These are phyloP conservation scores for Elongisporangium anandrum DNA, from an alignment of 352 stramenopile species.

Conservation along the genomic window DNA sequence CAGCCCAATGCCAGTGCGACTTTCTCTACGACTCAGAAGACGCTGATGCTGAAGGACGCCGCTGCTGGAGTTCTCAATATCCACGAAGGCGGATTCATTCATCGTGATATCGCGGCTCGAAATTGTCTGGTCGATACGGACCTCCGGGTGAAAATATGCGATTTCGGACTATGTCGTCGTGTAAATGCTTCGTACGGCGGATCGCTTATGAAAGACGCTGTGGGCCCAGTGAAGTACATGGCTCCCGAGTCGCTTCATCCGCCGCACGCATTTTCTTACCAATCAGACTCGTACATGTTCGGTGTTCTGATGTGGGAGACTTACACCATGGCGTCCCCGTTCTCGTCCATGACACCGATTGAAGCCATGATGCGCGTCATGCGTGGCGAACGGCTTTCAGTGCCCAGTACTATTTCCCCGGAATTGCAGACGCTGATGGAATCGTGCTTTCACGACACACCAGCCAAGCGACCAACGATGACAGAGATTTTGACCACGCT, in stretches of 20 bases:
- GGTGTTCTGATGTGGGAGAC: conserved; percentile 84
- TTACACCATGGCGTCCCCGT: conserved; percentile 49
- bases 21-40: conserved; percentile 40
- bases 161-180: conserved; percentile 74
- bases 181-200: conserved; percentile 45
- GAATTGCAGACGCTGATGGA: conserved; percentile 56
- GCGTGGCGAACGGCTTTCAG: conserved; percentile 47
- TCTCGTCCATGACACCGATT: conserved; percentile 44
- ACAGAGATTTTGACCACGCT: conserved; percentile 52
- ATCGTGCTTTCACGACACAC: conserved; percentile 64
- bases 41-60: conserved; percentile 66
- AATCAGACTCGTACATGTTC: conserved; percentile 83
- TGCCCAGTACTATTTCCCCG: conserved; percentile 37
- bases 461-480: conserved; percentile 61
- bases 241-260: conserved; percentile 73
- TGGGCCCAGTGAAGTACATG: conserved; percentile 83
- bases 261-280: conserved; percentile 68
- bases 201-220: conserved; percentile 56
- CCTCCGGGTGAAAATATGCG: conserved; percentile 69
- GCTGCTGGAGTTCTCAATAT: conserved; percentile 76
- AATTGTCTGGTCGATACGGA: conserved; percentile 64
- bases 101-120: conserved; percentile 61
- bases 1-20: conserved; percentile 16
- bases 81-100: conserved; percentile 53
- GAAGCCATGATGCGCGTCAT: conserved; percentile 65